Evolutionary conservation across 192 early-diverging fungal species (phyloP), one percentile per base, ranked within the genome.

Genomic region (Funneliformis geosporum): DNA sequence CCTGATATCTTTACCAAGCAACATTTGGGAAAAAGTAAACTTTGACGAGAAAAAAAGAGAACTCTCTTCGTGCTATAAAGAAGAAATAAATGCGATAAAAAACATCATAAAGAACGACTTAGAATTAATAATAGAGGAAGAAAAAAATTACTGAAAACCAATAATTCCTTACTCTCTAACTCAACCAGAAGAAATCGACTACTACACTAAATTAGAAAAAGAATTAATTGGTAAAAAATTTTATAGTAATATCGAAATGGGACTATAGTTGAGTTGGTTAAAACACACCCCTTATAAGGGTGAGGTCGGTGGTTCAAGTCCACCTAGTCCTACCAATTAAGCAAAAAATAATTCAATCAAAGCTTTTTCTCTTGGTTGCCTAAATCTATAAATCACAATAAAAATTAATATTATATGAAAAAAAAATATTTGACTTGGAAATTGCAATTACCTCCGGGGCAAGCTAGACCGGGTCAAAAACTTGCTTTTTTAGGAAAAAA

Each of bases 21-120:
- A 68, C 11, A 42, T 23, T 68, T 68, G 28, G 39, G 66, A 68
- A 68, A 40, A 68, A 68, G 14, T 68, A 21, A 68, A 68, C 39
- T 68, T 39, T 68, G 14, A 42, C 14, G 66, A 68, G 1, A 2
- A 39, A 18, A 38, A 21, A 16, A 21, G 5, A 39, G 66, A 68
- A 39, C 1, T 68, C 6, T 39, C 0, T 68, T 68, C 66, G 8
- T 16, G 8, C 6, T 2, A 68, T 38, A 68, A 68, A 42, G 33
- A 68, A 68, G 25, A 28, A 10, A 67, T 67, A 23, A 12, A 67
- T 4, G 28, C 1, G 11, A 3, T 67, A 4, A 4, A 68, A 68
- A 42, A 40, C 10, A 68, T 68, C 39, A 68, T 40, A 2, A 2
- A 23, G 39, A 0, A 23, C 5, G 11, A 68, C 21, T n/a, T n/a